These are phyloP conservation scores for Pseudocercospora vitis DNA, from an alignment of 2,329 filamentous ascomycete species.

Conservation along the genomic window DNA sequence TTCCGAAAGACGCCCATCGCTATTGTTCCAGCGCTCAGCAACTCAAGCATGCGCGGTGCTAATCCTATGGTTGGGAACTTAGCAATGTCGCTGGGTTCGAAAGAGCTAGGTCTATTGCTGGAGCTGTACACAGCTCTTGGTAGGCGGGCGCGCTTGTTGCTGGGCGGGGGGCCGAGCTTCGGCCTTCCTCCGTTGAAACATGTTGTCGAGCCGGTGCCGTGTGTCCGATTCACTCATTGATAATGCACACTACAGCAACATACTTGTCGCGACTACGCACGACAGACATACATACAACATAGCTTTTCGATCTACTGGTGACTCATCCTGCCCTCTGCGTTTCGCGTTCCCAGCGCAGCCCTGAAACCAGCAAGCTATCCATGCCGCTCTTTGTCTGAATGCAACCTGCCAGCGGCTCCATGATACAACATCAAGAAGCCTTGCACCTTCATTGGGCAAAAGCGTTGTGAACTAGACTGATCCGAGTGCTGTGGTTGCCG, in stretches of 20 bases:
- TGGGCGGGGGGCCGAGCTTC: too few species aligned
- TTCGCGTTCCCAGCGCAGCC: not conserved
- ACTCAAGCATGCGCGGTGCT: constrained; percentile 18
- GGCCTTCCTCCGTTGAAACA: not conserved
- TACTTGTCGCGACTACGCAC: too few species aligned
- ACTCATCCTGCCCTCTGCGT: not conserved
- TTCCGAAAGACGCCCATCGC: constrained; percentile 38
- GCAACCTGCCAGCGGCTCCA: not conserved
- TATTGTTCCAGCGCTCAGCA: constrained; percentile 9
- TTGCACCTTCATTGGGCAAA: too few species aligned
- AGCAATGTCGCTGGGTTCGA: not conserved
- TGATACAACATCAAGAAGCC: not conserved
- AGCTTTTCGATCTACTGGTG: not conserved
- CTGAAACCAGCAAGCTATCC: not conserved
- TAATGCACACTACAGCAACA: not conserved
- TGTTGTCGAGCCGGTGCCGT: not conserved
- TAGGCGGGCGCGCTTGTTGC: too few species aligned
- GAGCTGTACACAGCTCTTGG: not conserved
- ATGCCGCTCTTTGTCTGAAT: not conserved
- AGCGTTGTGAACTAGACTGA: too few species aligned
- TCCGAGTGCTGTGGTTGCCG: too few species aligned
- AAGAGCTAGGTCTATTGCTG: too few species aligned
- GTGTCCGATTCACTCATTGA: not conserved
- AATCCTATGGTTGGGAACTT: too few species aligned
- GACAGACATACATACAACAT: not conserved